These are phyloP conservation scores for Xylaria nigripes DNA, from an alignment of 495 filamentous ascomycete genomes.

Conservation along the genomic window DNA sequence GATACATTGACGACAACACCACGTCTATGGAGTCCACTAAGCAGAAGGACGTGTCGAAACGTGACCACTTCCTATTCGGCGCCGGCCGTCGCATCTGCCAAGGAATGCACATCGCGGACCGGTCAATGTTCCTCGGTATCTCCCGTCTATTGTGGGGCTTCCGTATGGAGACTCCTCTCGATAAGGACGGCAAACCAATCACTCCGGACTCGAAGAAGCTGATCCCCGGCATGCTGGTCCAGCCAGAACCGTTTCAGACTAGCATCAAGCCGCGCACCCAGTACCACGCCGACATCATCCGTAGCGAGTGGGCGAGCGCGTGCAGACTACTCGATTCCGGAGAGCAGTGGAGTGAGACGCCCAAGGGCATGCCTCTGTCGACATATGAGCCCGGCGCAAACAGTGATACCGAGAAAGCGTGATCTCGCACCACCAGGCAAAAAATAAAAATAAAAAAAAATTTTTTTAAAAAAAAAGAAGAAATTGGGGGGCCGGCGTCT, in stretches of 20 bases:
- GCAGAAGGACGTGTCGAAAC: constrained; percentile 33
- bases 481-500: not conserved
- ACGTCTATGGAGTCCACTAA: constrained; percentile 21
- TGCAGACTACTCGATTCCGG: constrained; percentile 7
- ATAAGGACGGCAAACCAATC: constrained; percentile 9
- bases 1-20: constrained; percentile 28
- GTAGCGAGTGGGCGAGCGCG: constrained; percentile 3
- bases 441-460: too few species aligned
- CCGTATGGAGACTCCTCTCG: constrained; percentile 26
- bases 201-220: constrained; percentile 5
- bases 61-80: constrained; percentile 40
- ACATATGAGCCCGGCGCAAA: constrained; percentile 11
- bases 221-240: constrained; percentile 11
- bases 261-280: constrained; percentile 6
- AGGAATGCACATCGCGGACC: constrained; percentile 47
- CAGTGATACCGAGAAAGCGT: constrained; percentile 4
- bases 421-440: not conserved
- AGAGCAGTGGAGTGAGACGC: constrained; percentile 13
- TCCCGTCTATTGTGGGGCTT: constrained; percentile 44
- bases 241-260: constrained; percentile 10
- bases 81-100: constrained; percentile 50
- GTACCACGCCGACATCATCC: constrained; percentile 10
- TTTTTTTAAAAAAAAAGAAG: not conserved
- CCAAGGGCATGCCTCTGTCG: constrained; percentile 12
- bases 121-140: constrained; percentile 39